Conservation (phyloP, 495 filamentous ascomycete genomes). For the Penicillium roqueforti region DNA sequence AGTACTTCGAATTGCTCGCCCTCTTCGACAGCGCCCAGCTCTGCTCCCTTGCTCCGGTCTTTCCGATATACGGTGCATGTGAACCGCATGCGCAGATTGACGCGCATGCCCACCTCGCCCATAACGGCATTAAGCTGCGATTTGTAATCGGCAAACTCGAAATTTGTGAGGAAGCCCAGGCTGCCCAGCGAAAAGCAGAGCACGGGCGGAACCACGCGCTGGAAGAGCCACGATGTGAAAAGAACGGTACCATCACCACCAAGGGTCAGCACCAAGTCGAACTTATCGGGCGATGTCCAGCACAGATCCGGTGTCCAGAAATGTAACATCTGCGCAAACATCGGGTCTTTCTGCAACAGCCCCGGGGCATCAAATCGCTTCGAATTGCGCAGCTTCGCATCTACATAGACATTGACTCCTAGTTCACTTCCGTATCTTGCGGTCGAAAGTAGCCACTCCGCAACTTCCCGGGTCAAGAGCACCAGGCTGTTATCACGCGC, state of each 20-base stretch:
- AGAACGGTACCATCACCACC: conserved; percentile 91
- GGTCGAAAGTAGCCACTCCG: conserved; percentile 80
- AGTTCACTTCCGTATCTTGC: conserved; percentile 74
- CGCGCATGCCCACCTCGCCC: conserved; percentile 88
- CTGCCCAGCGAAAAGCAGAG: conserved; percentile 85
- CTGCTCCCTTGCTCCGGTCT: conserved; percentile 43
- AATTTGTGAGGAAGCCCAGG: conserved; percentile 88
- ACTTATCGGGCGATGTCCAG: conserved; percentile 82
- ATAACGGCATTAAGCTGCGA: conserved; percentile 77
- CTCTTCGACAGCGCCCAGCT: conserved; percentile 55
- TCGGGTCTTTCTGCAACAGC: conserved; percentile 64
- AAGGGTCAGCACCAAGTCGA: conserved; percentile 87
- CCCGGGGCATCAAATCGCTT: conserved; percentile 79
- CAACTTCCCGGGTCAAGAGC: conserved; percentile 74
- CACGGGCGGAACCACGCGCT: conserved; percentile 85
- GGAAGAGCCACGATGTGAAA: conserved; percentile 91
- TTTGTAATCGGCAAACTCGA: conserved; percentile 81
- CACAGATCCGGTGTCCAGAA: conserved; percentile 97
- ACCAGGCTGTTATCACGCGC: conserved; percentile 88
- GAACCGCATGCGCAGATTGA: conserved; percentile 95
- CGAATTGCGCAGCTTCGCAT: conserved; percentile 80
- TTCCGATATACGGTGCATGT: conserved; percentile 87
- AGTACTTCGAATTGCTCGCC: conserved; percentile 91
- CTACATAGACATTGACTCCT: conserved; percentile 90
- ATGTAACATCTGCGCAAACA: conserved; percentile 71